These are phyloP conservation scores for Cardiospermum halicacabum DNA, from an alignment of 345 rosid genomes.

Conservation along the genomic window DNA sequence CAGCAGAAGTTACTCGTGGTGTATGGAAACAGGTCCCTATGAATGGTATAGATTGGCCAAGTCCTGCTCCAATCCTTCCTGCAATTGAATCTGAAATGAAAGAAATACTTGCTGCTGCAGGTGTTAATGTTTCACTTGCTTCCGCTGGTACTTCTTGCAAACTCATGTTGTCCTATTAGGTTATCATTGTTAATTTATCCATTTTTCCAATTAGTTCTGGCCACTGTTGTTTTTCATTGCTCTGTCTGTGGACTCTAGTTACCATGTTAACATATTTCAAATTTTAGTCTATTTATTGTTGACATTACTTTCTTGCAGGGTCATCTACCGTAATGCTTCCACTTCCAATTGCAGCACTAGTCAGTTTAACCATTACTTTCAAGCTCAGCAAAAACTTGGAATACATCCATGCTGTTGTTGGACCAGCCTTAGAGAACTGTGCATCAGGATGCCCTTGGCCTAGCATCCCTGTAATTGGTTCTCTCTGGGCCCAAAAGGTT, in stretches of 20 bases:
- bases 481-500: constrained; percentile 66
- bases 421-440: constrained; percentile 59
- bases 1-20: constrained; percentile 64
- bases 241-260: neutral
- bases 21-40: constrained; percentile 60
- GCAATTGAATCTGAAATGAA: constrained; percentile 49
- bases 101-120: constrained; percentile 47
- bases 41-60: constrained; percentile 80
- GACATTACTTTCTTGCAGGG: constrained; percentile 25
- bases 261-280: neutral
- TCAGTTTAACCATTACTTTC: constrained; percentile 67
- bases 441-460: constrained; percentile 54
- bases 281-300: neutral
- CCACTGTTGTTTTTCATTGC: neutral
- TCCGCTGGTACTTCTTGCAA: constrained; percentile 31
- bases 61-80: constrained; percentile 47
- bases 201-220: neutral
- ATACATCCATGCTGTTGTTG: constrained; percentile 54
- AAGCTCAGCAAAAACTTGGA: constrained; percentile 45
- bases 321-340: constrained; percentile 40
- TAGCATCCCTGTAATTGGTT: constrained; percentile 42
- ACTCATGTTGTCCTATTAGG: constrained; percentile 5
- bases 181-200: neutral
- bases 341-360: constrained; percentile 64
- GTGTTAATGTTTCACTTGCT: constrained; percentile 39